phyloP scores from a whole-genome alignment of 768 basidiomycete genomes.

The Porpolomopsis calyptriformis region DNA sequence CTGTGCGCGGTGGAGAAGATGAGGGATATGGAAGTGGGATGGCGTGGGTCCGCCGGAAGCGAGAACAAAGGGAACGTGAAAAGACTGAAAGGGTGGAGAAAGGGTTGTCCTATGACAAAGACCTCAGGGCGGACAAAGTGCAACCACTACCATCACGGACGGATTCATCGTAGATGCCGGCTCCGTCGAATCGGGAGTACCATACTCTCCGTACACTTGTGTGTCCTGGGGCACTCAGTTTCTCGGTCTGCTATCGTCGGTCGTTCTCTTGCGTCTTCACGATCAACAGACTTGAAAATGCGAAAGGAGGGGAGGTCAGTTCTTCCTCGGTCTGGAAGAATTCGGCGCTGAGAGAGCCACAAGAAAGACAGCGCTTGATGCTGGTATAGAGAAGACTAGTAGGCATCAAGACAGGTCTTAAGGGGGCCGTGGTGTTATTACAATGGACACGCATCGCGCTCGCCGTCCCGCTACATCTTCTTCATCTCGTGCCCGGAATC shows the following conservation, averaged over 20 bases:
- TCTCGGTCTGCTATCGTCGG: background rate
- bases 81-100: constrained; percentile 32
- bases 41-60: constrained; percentile 65
- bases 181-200: constrained; percentile 14
- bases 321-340: constrained; percentile 19
- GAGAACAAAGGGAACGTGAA: constrained; percentile 47
- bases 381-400: constrained; percentile 43
- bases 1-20: constrained; percentile 28
- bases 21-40: constrained; percentile 81
- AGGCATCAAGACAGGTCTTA: constrained; percentile 26
- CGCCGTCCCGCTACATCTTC: no score
- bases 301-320: constrained; percentile 14
- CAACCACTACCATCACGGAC: background rate
- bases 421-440: no score
- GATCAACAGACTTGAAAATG: background rate
- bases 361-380: constrained; percentile 29
- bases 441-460: no score
- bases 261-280: constrained; percentile 1
- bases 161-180: constrained; percentile 12
- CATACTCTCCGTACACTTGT: constrained; percentile 24
- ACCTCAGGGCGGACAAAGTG: constrained; percentile 7
- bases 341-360: no score
- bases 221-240: constrained; percentile 16
- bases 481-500: no score
- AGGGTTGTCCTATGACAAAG: constrained; percentile 13